Evolutionary conservation across 73 alveolate species (phyloP).

Genomic region (Tetrahymena malaccensis): DNA sequence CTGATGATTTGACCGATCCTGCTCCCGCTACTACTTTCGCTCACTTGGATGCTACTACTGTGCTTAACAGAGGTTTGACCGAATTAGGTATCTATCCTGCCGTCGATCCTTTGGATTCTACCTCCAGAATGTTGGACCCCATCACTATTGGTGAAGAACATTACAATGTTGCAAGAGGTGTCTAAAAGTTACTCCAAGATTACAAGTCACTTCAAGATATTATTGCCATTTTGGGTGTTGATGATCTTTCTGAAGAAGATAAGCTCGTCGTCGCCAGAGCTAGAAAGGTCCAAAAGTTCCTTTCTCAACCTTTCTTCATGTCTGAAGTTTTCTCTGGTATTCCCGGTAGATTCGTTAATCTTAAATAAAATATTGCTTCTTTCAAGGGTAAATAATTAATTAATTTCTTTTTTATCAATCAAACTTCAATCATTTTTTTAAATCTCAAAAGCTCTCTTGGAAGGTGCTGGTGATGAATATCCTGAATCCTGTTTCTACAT

Average conservation of each 20-base stretch:
- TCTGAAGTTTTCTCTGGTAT: constrained; percentile 91
- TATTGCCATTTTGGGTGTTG: constrained; percentile 97
- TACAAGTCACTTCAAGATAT: constrained; percentile 91
- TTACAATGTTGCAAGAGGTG: constrained; percentile 78
- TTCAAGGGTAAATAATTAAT: constrained; percentile 38
- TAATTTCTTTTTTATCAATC: neutral
- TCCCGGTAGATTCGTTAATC: constrained; percentile 83
- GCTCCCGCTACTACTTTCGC: constrained; percentile 99
- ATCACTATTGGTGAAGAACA: constrained; percentile 84
- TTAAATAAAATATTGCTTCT: constrained; percentile 78
- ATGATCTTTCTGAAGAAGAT: constrained; percentile 93
- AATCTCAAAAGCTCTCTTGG: constrained; percentile 34
- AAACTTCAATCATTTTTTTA: neutral
- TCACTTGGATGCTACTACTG: constrained; percentile 97
- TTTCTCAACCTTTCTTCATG: constrained; percentile 80
- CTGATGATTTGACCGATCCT: constrained; percentile 96
- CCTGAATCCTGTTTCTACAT: constrained; percentile 93
- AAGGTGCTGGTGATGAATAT: constrained; percentile 86
- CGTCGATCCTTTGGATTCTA: constrained; percentile 96
- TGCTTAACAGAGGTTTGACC: constrained; percentile 79
- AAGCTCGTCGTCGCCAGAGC: constrained; percentile 95
- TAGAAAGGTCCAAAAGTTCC: constrained; percentile 84
- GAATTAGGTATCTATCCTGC: constrained; percentile 98
- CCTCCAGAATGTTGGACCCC: constrained; percentile 95
- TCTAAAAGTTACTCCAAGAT: constrained; percentile 77